Conservation (phyloP, 116 monocot species). For the Phalaenopsis hybrid region DNA sequence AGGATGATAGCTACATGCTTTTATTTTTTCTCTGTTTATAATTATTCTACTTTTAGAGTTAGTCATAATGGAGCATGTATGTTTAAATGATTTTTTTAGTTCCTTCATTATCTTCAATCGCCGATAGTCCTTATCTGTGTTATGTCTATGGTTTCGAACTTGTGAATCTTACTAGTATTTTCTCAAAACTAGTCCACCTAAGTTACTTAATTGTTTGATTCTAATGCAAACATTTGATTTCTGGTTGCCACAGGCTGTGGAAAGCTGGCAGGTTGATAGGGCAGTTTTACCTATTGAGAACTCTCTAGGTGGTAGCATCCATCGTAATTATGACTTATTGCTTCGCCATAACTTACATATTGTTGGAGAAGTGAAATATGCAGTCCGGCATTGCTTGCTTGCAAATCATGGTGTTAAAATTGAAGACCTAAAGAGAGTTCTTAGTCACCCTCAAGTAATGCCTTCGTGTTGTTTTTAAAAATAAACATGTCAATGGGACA, state of each 20-base stretch:
- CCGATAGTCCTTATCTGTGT: background rate
- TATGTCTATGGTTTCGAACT: background rate
- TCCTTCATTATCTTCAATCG: background rate
- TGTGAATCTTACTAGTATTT: background rate
- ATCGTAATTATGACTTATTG: slow-evolving; percentile 82
- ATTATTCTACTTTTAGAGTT: too few relatives aligned
- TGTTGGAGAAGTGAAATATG: slow-evolving; percentile 89
- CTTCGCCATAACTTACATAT: slow-evolving; percentile 81
- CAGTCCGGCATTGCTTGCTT: slow-evolving; percentile 81
- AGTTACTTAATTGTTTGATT: background rate
- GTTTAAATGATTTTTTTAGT: background rate
- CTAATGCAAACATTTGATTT: background rate
- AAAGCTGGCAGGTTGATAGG: slow-evolving; percentile 76
- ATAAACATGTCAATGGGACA: too few relatives aligned
- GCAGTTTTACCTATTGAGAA: slow-evolving; percentile 97
- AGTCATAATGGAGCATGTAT: background rate
- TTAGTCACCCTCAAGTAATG: slow-evolving; percentile 88
- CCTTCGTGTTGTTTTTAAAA: background rate
- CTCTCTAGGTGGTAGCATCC: slow-evolving; percentile 90
- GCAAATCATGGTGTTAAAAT: slow-evolving; percentile 76
- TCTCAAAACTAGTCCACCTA: background rate
- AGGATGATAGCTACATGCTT: too few relatives aligned
- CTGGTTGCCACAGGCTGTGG: slow-evolving; percentile 62
- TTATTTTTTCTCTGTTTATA: too few relatives aligned
- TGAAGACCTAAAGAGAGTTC: slow-evolving; percentile 63